Conservation (phyloP, 2,329 filamentous ascomycete genomes). For the Hyphodiscus sp. region DNA sequence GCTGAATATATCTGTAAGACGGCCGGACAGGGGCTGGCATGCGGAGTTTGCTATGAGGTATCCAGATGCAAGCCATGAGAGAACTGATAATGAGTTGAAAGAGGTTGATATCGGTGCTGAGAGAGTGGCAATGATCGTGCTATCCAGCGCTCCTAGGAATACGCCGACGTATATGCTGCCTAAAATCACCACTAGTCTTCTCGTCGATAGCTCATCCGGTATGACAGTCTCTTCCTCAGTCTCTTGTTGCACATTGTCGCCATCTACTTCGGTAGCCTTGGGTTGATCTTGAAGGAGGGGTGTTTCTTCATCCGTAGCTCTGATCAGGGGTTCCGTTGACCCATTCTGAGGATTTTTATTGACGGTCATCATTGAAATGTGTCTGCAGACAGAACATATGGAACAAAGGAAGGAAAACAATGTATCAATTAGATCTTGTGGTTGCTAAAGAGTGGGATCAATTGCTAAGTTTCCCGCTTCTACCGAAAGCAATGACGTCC, state of each 20-base stretch:
- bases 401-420: neutral
- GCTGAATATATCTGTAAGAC: constrained; percentile 83
- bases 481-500: no score
- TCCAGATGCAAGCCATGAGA: constrained; percentile 83
- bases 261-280: neutral
- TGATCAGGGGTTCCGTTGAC: neutral
- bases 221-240: constrained; percentile 31
- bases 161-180: constrained; percentile 53
- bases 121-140: constrained; percentile 79
- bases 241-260: neutral
- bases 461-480: neutral
- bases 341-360: neutral
- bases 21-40: constrained; percentile 76
- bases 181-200: constrained; percentile 47
- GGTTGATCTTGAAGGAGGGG: constrained; percentile 23
- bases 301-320: constrained; percentile 24
- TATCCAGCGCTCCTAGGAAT: constrained; percentile 61
- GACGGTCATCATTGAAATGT: constrained; percentile 5
- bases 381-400: neutral
- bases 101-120: constrained; percentile 76
- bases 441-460: neutral
- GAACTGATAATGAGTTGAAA: constrained; percentile 71
- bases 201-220: constrained; percentile 41
- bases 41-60: constrained; percentile 87
- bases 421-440: neutral